These are phyloP conservation scores for Ophiocordyceps camponoti-saundersi DNA, from an alignment of 2,329 filamentous ascomycete genomes.

Conservation along the genomic window DNA sequence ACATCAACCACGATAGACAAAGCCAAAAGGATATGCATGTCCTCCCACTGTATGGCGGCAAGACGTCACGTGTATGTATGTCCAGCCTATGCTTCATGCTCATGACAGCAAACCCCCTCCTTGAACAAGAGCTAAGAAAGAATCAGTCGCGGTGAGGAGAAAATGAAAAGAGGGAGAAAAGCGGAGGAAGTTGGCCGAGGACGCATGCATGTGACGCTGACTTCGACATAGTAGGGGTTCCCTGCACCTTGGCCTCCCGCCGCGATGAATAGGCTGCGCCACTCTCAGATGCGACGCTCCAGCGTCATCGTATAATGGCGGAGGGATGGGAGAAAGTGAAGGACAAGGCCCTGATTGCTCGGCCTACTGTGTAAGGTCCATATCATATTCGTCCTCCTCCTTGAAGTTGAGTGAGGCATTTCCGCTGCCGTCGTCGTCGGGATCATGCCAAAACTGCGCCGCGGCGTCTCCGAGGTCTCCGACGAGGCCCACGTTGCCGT, in stretches of 20 bases:
- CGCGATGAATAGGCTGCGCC: background rate
- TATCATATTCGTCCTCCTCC: constrained; percentile 85
- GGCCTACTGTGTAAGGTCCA: constrained; percentile 42
- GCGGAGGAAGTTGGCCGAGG: background rate
- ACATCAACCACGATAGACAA: background rate
- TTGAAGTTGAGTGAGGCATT: constrained; percentile 60
- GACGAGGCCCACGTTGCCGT: constrained; percentile 16
- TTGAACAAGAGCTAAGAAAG: background rate
- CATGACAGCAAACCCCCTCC: background rate
- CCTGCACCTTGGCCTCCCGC: background rate
- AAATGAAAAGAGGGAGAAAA: background rate
- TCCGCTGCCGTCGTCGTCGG: constrained; percentile 55
- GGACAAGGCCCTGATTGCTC: background rate
- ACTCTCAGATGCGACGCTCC: background rate
- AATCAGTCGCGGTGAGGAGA: background rate
- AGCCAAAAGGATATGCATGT: constrained; percentile 1
- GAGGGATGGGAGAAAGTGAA: background rate
- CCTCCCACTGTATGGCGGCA: constrained; percentile 3
- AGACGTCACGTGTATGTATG: constrained; percentile 1
- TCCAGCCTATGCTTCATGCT: constrained; percentile 1
- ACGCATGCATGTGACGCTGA: background rate
- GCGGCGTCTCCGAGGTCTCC: constrained; percentile 28
- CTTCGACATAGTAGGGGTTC: background rate
- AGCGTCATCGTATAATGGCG: background rate
- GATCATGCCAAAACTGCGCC: constrained; percentile 48